A percentile compares a stretch with the other conserved stretches of the same genome.
phyloP scores from a whole-genome alignment of 148 eudicot species.

The Nepenthes mirabilis region DNA sequence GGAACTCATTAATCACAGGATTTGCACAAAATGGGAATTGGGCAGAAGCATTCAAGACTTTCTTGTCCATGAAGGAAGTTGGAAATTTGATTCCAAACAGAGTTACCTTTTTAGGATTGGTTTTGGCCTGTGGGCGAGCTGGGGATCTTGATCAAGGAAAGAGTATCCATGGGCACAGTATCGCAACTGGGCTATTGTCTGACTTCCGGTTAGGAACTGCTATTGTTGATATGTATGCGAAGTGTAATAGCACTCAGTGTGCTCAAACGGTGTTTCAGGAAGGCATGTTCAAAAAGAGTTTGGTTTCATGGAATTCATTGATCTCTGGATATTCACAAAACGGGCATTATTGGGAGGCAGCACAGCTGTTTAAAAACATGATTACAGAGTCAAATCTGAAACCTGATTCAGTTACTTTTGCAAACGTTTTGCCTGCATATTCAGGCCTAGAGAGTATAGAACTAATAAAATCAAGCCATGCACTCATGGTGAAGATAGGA shows the following conservation, averaged over 20 bases:
- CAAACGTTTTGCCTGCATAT: slow-evolving; percentile 28
- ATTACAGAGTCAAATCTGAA: slow-evolving; percentile 5
- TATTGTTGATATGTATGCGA: slow-evolving; percentile 32
- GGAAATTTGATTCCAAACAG: slow-evolving; percentile 10
- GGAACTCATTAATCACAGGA: slow-evolving; percentile 28
- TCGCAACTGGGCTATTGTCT: slow-evolving; percentile 16
- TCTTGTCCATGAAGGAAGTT: slow-evolving; percentile 15
- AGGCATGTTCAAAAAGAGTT: slow-evolving; percentile 16
- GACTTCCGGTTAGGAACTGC: slow-evolving; percentile 29
- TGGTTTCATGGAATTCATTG: slow-evolving; percentile 33
- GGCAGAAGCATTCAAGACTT: slow-evolving; percentile 17
- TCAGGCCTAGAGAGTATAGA: slow-evolving; percentile 11
- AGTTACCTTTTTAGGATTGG: slow-evolving; percentile 26
- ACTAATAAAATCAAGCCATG: slow-evolving; percentile 21
- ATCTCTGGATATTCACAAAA: slow-evolving; percentile 19
- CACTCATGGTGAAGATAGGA: slow-evolving; percentile 22
- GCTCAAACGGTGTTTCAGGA: slow-evolving; percentile 25
- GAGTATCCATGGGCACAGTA: slow-evolving; percentile 29
- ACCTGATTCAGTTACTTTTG: slow-evolving; percentile 28
- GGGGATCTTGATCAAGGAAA: slow-evolving; percentile 20
- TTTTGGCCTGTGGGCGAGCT: slow-evolving; percentile 16
- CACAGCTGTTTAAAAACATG: slow-evolving; percentile 12
- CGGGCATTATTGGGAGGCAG: slow-evolving; percentile 18
- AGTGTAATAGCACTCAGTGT: slow-evolving; percentile 19
- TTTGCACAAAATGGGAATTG: slow-evolving; percentile 25